Conservation (phyloP, 495 filamentous ascomycete species). For the Achaetomiella virescens region DNA sequence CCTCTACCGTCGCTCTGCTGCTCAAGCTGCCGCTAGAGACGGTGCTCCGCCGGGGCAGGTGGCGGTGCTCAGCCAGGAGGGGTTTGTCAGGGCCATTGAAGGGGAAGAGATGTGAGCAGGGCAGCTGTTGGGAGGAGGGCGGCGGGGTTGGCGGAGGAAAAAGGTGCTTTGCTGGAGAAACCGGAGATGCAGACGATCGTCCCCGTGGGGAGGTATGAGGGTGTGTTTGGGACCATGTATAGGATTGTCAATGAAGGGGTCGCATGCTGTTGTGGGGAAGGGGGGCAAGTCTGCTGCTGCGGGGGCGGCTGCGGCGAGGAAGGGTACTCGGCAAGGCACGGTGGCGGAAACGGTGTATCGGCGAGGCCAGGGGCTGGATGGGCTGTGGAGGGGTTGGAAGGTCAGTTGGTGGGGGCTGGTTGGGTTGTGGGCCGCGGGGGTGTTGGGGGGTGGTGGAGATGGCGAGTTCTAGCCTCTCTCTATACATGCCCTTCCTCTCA, state of each 20-base stretch:
- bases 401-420: conserved; percentile 93
- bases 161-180: background rate
- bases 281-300: conserved; percentile 14
- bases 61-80: conserved; percentile 45
- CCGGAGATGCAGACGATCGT: conserved; percentile 62
- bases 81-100: conserved; percentile 41
- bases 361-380: conserved; percentile 74
- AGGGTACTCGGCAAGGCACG: conserved; percentile 29
- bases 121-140: conserved; percentile 23
- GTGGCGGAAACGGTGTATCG: conserved; percentile 43
- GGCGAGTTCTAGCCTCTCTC: conserved; percentile 40
- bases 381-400: conserved; percentile 89
- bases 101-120: background rate
- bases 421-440: conserved; percentile 62
- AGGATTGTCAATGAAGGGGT: conserved; percentile 71
- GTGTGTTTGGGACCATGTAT: conserved; percentile 83
- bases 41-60: conserved; percentile 84
- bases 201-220: conserved; percentile 65
- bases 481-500: background rate
- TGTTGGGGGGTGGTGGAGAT: conserved; percentile 41
- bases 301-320: conserved; percentile 18
- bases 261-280: conserved; percentile 26
- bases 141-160: conserved; percentile 2
- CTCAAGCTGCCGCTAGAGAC: conserved; percentile 87
- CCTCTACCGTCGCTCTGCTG: conserved; percentile 70